Evolutionary conservation across 148 eudicot genomes (phyloP).

Genomic region (Polygonum maritimum): DNA sequence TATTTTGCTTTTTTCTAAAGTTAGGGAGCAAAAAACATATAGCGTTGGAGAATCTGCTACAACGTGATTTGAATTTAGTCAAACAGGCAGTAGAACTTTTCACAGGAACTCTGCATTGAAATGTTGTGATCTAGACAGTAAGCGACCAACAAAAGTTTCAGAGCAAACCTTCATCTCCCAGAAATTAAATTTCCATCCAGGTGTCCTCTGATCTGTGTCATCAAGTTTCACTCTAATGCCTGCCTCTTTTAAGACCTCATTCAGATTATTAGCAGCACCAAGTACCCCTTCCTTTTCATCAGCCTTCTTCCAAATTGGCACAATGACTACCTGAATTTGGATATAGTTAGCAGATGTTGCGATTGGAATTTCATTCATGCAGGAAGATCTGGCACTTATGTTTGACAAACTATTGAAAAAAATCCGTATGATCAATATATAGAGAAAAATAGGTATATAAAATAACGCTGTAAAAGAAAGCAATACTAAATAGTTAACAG

Average conservation of each 20-base stretch:
- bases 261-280: constrained; percentile 51
- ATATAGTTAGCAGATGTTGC: neutral
- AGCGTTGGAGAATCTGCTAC: neutral
- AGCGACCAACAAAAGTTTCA: neutral
- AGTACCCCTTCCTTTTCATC: constrained; percentile 73
- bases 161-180: constrained; percentile 95
- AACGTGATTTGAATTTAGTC: neutral
- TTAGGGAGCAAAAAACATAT: neutral
- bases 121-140: neutral
- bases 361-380: neutral
- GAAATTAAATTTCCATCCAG: constrained; percentile 98
- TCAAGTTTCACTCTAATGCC: constrained; percentile 81
- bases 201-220: constrained; percentile 91
- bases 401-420: constrained; percentile 1
- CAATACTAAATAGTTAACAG: neutral
- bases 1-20: neutral
- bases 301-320: constrained; percentile 93
- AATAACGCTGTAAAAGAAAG: neutral
- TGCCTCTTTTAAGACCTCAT: constrained; percentile 54
- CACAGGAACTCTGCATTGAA: neutral
- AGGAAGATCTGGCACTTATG: neutral
- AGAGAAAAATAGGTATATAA: neutral
- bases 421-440: neutral
- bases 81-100: neutral
- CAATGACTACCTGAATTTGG: constrained; percentile 61